Conservation (phyloP, 129 eudicot genomes). For the Scalesia atractyloides region DNA sequence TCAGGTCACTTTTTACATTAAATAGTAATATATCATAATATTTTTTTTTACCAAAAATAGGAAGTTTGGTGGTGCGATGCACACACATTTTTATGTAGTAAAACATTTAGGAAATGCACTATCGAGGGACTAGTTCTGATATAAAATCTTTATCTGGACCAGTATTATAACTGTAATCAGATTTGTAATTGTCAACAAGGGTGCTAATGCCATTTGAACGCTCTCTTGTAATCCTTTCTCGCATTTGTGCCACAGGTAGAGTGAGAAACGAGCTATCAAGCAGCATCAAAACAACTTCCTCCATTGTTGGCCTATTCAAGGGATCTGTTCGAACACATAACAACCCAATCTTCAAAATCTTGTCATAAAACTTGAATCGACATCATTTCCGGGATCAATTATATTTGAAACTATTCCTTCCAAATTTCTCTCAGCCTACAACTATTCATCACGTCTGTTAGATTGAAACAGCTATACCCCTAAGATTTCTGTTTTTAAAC, state of each 20-base stretch:
- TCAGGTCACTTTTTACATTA: too few relatives aligned
- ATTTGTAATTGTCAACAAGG: too few relatives aligned
- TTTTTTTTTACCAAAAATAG: too few relatives aligned
- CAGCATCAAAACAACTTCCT: constrained; percentile 8
- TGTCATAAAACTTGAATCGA: neutral
- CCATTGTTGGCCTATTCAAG: neutral
- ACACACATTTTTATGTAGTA: too few relatives aligned
- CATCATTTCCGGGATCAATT: constrained; percentile 12
- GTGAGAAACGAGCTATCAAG: neutral
- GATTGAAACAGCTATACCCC: neutral
- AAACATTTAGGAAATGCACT: too few relatives aligned
- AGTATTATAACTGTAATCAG: too few relatives aligned
- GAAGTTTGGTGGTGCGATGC: too few relatives aligned
- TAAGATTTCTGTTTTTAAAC: too few relatives aligned
- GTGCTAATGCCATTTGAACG: too few relatives aligned
- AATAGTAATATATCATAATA: too few relatives aligned
- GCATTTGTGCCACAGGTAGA: neutral
- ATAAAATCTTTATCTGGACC: too few relatives aligned
- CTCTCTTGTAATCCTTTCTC: neutral
- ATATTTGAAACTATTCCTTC: neutral
- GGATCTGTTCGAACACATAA: constrained; percentile 1
- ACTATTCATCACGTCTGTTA: neutral
- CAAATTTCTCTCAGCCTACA: constrained; percentile 1
- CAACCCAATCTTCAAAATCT: neutral
- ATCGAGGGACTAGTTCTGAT: too few relatives aligned